These are phyloP conservation scores for Hypoxylon fragiforme DNA, from an alignment of 495 filamentous ascomycete genomes.

Conservation along the genomic window DNA sequence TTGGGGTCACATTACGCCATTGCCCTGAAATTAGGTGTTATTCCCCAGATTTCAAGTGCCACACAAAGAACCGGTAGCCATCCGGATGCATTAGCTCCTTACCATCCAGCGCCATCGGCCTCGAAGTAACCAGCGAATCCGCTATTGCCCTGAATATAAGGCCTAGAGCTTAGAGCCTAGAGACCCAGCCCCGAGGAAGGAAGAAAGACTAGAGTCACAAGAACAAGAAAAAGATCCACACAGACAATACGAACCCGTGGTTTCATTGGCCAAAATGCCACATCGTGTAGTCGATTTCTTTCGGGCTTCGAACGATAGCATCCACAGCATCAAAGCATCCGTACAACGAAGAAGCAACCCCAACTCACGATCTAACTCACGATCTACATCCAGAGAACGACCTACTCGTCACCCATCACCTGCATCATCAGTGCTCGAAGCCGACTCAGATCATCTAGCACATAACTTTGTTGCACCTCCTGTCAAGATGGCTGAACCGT, in stretches of 20 bases:
- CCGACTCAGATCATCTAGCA: constrained; percentile 33
- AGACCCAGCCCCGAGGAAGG: background rate
- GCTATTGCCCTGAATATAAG: background rate
- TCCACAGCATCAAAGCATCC: constrained; percentile 39
- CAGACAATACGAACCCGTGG: constrained; percentile 1
- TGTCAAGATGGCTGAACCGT: constrained; percentile 37
- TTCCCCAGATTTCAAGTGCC: constrained; percentile 19
- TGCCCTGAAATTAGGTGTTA: constrained; percentile 24
- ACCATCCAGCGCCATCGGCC: constrained; percentile 3
- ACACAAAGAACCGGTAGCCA: constrained; percentile 6
- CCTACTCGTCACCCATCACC: constrained; percentile 40
- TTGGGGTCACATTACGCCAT: constrained; percentile 29
- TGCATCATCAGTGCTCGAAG: constrained; percentile 40
- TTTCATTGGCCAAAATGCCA: constrained; percentile 46
- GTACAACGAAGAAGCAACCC: constrained; percentile 36
- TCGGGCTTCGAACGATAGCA: constrained; percentile 43
- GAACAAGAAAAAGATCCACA: constrained; percentile 6
- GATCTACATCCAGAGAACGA: constrained; percentile 31
- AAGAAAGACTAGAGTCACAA: constrained; percentile 5
- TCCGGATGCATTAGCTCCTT: constrained; percentile 29
- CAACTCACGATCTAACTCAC: constrained; percentile 20
- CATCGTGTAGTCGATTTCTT: constrained; percentile 56
- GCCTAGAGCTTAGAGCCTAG: too few relatives aligned
- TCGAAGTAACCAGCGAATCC: constrained; percentile 3
- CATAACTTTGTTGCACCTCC: constrained; percentile 31